Evolutionary conservation across 2,329 filamentous ascomycete species (phyloP), one percentile per base, ranked within the genome.

Genomic region (Aspergillus intermedius): DNA sequence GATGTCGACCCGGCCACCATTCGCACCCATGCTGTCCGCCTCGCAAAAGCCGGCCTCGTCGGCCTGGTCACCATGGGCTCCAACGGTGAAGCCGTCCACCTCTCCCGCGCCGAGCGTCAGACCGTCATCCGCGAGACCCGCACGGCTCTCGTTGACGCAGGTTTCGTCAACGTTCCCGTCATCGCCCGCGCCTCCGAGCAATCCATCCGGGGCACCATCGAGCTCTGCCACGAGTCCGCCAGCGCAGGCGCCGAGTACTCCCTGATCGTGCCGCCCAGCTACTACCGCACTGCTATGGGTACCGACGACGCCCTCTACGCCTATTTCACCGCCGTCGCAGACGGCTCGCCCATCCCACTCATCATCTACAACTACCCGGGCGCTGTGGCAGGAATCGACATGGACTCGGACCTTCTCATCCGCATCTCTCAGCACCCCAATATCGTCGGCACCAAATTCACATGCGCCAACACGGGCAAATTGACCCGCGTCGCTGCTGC

Each of bases 1-100:
- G 87, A 93, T 43, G 78, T 95, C 60, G 89, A 95, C 64, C 91
- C 17, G 54, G 77, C 86, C 30, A 80, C 80, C 50, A 87, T 93
- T 72, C 87, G 88, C 71, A 85, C 81, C 64, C 89, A 95, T 65
- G 86, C 87, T 21, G 81, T 87, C 57, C 84, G 88, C 43, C 81
- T 95, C 43, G 86, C 84, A 34, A 76, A 83, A 64, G 86, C 82
- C 49, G 89, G 89, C 7, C 81, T 95, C 9, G 87, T 84, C 1
- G 69, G 58, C 0, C 52, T 77, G 0, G 74, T 77, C 1, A 69
- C 74, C 21, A 65, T 71, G 2, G 74, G 74, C 15, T 76, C 75
- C 4, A 77, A 74, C 41, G 75, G 71, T 28, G 75, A 77, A 50
- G 65, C 74, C 8, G 70, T 69, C 1, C 61, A 76, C 0, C 64